Base-by-base conservation (phyloP, 2,329 filamentous ascomycete genomes). In the Grosmannia serpens region DNA sequence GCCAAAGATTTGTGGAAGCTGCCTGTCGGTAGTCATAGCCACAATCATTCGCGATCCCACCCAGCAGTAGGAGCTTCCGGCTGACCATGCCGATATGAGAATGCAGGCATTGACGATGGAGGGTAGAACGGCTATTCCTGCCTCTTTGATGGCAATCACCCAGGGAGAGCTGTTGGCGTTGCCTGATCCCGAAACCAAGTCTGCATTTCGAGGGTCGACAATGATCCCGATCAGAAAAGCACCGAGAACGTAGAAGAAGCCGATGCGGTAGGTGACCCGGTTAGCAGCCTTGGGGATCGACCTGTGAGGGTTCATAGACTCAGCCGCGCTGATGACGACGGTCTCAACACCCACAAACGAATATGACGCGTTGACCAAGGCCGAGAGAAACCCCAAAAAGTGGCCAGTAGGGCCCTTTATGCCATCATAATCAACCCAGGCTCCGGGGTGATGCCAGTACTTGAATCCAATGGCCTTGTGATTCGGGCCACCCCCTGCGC, bases 51-150 rank as follows among this genome's bases (percentile, higher is more conserved):
- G 76, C 0, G 82, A 82, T 26, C 81, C 82, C 1, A 80, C 73
- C 50, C 76, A 73, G 41, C 90, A 73, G 66, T 79, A 81, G 62
- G 86, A 82, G 63, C 89, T 90, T 0, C 80, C 83, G 0, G 86
- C 78, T 0, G 85, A 89, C 71, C 82, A 84, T 0, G 85, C 86
- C 0, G 85, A 87, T 0, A 84, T 87, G 62, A 90, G 76, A 63
- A 91, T 84, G 26, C 90, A 76, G 38, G 86, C 87, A 68, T 91
- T 91, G 70, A 91, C 84, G 58, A 91, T 80, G 9, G 82, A 83
- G 0, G 86, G 85, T 4, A 91, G 79, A 5, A 78, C 84, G 7
- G 74, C 75, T 60, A 91, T 85, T 1, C 84, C 82, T 2, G 87
- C 87, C 38, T 81, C 78, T n/a, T 79, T 76, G 46, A 86, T 83